Conservation (phyloP, 2,329 filamentous ascomycete species). For the Colletotrichum sp. region DNA sequence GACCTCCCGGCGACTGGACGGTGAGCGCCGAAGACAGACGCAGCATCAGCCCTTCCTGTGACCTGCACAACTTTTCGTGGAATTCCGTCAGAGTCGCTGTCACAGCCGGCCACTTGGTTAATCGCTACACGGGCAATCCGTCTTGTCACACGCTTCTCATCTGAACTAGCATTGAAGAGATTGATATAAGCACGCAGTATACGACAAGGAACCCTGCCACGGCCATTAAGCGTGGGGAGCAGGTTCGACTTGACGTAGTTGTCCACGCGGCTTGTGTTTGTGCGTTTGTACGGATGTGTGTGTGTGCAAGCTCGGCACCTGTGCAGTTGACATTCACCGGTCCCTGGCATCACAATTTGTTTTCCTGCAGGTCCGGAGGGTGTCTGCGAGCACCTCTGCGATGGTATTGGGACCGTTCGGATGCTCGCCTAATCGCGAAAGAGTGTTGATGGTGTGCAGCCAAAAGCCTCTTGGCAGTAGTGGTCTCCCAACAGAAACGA, state of each 20-base stretch:
- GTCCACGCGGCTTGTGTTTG: not conserved
- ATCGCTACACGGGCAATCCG: not conserved
- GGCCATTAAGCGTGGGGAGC: not conserved
- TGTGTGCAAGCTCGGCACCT: not conserved
- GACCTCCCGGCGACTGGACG: not conserved
- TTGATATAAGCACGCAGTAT: not conserved
- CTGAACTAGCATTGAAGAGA: not conserved
- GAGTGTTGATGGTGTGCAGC: not conserved
- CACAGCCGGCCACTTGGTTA: not conserved
- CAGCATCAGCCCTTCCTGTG: not conserved
- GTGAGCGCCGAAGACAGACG: not conserved
- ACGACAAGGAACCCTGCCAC: not conserved
- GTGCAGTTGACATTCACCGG: not conserved
- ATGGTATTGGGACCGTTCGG: not conserved
- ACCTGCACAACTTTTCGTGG: not conserved
- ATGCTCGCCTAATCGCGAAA: not conserved
- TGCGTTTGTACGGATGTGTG: not conserved
- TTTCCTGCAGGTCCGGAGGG: conserved; percentile 1
- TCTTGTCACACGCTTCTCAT: not conserved
- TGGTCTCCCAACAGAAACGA: not conserved
- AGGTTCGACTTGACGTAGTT: not conserved
- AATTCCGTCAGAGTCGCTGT: not conserved
- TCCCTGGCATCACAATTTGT: not conserved
- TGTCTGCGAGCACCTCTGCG: not conserved
- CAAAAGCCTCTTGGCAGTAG: not conserved